A percentile compares a stretch with the other conserved stretches of the same genome.
phyloP scores from a whole-genome alignment of 2,329 filamentous ascomycete genomes.

The Erysiphe neolycopersici region DNA sequence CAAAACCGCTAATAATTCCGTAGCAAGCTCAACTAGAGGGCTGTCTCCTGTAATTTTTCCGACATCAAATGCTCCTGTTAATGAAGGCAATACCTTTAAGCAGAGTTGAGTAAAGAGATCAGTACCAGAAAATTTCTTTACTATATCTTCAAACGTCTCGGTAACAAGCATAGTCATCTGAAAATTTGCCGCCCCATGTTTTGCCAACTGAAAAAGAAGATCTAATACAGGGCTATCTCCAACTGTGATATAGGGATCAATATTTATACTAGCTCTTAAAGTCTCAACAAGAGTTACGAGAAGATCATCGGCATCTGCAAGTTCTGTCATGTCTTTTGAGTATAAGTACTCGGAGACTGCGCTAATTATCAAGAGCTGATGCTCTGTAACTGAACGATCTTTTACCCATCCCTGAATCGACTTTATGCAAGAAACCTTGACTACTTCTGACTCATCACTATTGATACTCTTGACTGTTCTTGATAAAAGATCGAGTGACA shows the following conservation, averaged over 20 bases:
- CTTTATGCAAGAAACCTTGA: constrained; percentile 77
- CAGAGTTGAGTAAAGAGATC: constrained; percentile 57
- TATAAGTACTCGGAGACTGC: constrained; percentile 48
- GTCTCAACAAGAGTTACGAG: constrained; percentile 76
- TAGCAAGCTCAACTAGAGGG: constrained; percentile 60
- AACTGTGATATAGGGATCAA: constrained; percentile 51
- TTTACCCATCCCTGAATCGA: constrained; percentile 44
- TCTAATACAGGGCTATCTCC: constrained; percentile 50
- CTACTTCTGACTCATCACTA: constrained; percentile 55
- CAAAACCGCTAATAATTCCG: constrained; percentile 57
- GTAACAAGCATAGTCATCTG: constrained; percentile 69
- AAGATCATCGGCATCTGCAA: constrained; percentile 74
- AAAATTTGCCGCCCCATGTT: constrained; percentile 70
- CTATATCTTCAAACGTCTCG: constrained; percentile 78
- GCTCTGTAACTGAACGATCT: constrained; percentile 23
- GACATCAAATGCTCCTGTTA: constrained; percentile 74
- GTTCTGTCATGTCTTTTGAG: constrained; percentile 53
- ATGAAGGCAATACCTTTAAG: constrained; percentile 58
- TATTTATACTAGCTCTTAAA: constrained; percentile 53
- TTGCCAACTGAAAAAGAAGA: constrained; percentile 67
- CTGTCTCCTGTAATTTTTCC: constrained; percentile 65
- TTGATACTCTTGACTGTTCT: constrained; percentile 50
- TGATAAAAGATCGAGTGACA: constrained; percentile 37
- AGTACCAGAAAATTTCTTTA: constrained; percentile 36
- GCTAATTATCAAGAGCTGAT: constrained; percentile 32